These are phyloP conservation scores for Dentipellis fragilis DNA, from an alignment of 768 basidiomycete species.

Conservation along the genomic window DNA sequence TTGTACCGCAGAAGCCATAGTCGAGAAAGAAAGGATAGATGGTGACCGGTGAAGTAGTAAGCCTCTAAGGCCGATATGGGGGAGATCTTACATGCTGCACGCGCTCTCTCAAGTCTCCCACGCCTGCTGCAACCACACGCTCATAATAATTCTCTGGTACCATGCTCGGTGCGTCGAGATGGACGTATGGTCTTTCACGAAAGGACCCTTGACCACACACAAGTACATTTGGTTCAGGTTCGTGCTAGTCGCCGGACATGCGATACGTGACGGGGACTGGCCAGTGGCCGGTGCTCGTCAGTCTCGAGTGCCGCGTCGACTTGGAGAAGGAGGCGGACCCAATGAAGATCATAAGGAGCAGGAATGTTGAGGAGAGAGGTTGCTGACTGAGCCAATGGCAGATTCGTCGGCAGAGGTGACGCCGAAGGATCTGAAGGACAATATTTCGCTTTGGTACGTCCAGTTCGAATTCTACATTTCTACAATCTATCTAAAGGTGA, in stretches of 20 bases:
- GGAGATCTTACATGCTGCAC: no score
- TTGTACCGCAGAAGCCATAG: background rate
- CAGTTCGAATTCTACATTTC: background rate
- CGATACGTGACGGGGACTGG: constrained; percentile 34
- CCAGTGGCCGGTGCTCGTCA: constrained; percentile 52
- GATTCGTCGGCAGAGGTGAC: no score
- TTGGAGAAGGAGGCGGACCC: constrained; percentile 15
- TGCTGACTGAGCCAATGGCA: no score
- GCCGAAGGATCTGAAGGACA: no score
- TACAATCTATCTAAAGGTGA: background rate
- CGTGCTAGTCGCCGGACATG: constrained; percentile 39
- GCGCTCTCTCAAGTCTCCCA: no score
- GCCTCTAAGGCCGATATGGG: no score
- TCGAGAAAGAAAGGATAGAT: no score
- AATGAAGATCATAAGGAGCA: no score
- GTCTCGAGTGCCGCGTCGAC: constrained; percentile 45
- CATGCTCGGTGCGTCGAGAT: constrained; percentile 57
- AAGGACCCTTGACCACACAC: constrained; percentile 49
- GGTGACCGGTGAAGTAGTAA: no score
- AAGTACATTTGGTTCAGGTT: constrained; percentile 47
- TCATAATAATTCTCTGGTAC: constrained; percentile 13
- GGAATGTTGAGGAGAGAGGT: no score
- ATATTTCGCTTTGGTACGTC: no score
- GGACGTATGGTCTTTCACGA: constrained; percentile 52
- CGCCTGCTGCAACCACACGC: no score